phyloP scores from a whole-genome alignment of 2,329 filamentous ascomycete genomes.

The Stenocarpella maydis region DNA sequence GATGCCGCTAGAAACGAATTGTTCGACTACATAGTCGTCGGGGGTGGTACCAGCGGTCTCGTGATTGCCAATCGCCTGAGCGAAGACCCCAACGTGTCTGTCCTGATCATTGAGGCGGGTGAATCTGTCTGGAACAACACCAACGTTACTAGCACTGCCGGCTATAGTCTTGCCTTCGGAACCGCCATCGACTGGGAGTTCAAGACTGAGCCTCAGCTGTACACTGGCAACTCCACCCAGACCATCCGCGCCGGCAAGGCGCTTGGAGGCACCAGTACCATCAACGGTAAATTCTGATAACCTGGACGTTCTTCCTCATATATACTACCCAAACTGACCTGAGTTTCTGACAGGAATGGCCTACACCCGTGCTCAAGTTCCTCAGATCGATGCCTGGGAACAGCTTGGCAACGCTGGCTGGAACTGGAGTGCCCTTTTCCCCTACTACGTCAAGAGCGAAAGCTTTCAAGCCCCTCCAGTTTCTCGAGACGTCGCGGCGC shows the following conservation, averaged over 20 bases:
- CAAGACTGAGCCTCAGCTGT: too few relatives aligned
- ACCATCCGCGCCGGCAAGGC: too few relatives aligned
- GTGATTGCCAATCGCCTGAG: constrained; percentile 53
- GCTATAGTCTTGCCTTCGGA: constrained; percentile 43
- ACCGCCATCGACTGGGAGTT: constrained; percentile 47
- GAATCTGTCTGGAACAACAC: constrained; percentile 44
- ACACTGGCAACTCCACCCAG: too few relatives aligned
- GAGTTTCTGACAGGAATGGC: constrained; percentile 42
- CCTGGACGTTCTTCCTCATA: too few relatives aligned
- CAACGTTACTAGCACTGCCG: constrained; percentile 48
- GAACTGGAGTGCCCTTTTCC: too few relatives aligned
- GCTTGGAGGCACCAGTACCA: too few relatives aligned
- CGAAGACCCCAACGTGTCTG: constrained; percentile 46
- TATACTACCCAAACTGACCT: constrained; percentile 51
- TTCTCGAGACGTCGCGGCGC: too few relatives aligned
- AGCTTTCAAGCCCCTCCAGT: too few relatives aligned
- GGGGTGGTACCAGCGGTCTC: constrained; percentile 58
- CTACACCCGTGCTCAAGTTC: constrained; percentile 39
- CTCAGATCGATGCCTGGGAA: constrained; percentile 43
- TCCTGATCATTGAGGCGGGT: constrained; percentile 52
- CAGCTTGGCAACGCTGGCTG: constrained; percentile 41
- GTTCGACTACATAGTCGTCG: constrained; percentile 58
- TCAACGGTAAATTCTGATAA: too few relatives aligned
- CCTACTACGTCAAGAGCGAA: too few relatives aligned
- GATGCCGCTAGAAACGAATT: too few relatives aligned